Conservation (phyloP, 305 asterid genomes). For the Fraxinus paxiana region DNA sequence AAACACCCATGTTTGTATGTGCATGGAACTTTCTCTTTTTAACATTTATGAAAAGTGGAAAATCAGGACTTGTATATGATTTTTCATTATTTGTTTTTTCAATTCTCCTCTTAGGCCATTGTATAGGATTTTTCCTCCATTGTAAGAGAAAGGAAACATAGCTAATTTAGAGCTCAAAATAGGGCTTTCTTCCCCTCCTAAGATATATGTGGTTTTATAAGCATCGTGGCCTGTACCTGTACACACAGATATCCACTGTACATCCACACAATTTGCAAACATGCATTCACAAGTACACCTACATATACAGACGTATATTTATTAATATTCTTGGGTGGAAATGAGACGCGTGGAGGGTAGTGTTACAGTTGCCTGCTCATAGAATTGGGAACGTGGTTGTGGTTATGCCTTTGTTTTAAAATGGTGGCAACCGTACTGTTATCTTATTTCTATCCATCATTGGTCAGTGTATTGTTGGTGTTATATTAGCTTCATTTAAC, state of each 20-base stretch:
- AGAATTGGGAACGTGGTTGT: background rate
- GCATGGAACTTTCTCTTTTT: background rate
- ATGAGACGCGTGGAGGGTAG: background rate
- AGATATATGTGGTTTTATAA: background rate
- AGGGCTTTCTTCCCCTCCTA: background rate
- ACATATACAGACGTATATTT: background rate
- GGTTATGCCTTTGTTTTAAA: background rate
- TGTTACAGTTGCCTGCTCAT: background rate
- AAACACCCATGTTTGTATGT: background rate
- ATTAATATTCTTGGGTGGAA: constrained; percentile 1
- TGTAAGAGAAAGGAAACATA: background rate
- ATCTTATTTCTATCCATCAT: background rate
- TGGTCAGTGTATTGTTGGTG: background rate
- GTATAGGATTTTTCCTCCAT: background rate
- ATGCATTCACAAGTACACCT: background rate
- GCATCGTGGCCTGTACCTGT: background rate
- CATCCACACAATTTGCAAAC: background rate
- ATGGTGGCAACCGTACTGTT: background rate
- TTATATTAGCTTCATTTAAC: constrained; percentile 8
- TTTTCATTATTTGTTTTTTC: background rate
- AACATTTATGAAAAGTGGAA: background rate
- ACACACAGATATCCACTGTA: background rate
- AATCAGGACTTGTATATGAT: background rate
- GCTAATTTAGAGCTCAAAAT: background rate
- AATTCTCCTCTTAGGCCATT: background rate